Base-by-base conservation (phyloP, 2,329 filamentous ascomycete genomes). In the Microdochium nivale region DNA sequence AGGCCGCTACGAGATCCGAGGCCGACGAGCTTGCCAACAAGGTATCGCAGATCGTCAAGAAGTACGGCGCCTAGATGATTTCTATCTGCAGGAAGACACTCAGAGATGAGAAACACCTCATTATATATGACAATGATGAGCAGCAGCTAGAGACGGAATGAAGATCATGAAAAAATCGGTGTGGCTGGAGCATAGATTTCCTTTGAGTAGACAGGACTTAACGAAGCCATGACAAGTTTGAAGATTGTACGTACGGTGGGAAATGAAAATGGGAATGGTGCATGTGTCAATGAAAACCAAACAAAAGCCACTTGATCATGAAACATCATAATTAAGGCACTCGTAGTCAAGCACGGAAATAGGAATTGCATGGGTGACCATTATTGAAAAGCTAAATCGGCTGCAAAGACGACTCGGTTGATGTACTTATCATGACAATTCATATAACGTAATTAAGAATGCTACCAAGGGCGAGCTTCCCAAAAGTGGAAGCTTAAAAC, bases 1-100 rank as follows among this genome's bases (percentile, higher is more conserved):
- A 99, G 72, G 94, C 94, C 3, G 88, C 88, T 35, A 94, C 88
- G 47, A 83, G 88, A 56, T 87, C 84, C 16, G 92, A 97, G 70
- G 90, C 91, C 1, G 91, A 96, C 62, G 90, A 96, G 68, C 78
- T 97, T 56, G 90, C 91, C 53, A 84, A 84, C 61, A 88, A 90
- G 66, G 90, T 97, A 48, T 84, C 86, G 16, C 78, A 82, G 58
- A 81, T 90, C 55, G 85, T 94, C 53, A 81, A 84, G 67, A 80
- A 84, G 60, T 79, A 72, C 59, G 74, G 74, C 54, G 62, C 40
- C 19, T 44, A 19, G 19, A 19, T 3, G 14, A 3, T 4, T 44
- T 13, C 7, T 4, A 13, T 44, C 7, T 7, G 19, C 23, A 7
- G 16, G 13, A 11, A 23, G 21, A 19, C 3, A 4, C 16, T 8